Conservation (phyloP, 176 grass and related monocot genomes). For the Typha latifolia region DNA sequence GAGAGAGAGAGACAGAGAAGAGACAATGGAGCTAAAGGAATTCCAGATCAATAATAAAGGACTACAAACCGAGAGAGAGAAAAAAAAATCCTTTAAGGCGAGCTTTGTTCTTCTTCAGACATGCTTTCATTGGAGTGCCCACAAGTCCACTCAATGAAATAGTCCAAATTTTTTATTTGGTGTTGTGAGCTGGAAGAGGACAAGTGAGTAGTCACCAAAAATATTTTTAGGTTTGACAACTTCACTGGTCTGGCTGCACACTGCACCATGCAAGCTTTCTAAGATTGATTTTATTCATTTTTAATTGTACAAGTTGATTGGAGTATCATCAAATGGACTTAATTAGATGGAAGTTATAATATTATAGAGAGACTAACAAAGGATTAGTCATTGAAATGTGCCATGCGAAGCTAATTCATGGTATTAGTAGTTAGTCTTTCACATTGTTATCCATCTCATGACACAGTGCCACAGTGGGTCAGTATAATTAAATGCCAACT, state of each 20-base stretch:
- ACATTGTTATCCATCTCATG: too few species aligned
- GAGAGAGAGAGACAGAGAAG: too few species aligned
- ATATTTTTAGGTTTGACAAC: background rate
- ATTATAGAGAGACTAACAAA: too few species aligned
- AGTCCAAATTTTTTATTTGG: background rate
- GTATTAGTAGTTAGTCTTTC: too few species aligned
- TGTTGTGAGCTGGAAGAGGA: background rate
- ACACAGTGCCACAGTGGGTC: too few species aligned
- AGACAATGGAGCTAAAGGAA: background rate
- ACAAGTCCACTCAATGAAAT: background rate
- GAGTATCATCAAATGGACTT: background rate
- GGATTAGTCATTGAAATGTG: too few species aligned
- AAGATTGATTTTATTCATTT: background rate
- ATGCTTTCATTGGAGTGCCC: constrained; percentile 8
- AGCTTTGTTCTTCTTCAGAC: background rate
- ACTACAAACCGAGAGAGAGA: background rate
- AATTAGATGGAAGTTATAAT: background rate
- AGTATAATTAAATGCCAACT: too few species aligned
- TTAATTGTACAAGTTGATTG: background rate
- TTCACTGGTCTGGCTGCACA: background rate
- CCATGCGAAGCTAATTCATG: too few species aligned
- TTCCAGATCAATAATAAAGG: background rate
- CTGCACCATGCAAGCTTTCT: background rate
- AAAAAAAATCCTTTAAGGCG: background rate
- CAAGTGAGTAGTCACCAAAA: background rate